Percentiles rank a stretch among this genome's conserved stretches.
phyloP scores from a whole-genome alignment of 2,329 filamentous ascomycete genomes.

The Plenodomus lindquistii region DNA sequence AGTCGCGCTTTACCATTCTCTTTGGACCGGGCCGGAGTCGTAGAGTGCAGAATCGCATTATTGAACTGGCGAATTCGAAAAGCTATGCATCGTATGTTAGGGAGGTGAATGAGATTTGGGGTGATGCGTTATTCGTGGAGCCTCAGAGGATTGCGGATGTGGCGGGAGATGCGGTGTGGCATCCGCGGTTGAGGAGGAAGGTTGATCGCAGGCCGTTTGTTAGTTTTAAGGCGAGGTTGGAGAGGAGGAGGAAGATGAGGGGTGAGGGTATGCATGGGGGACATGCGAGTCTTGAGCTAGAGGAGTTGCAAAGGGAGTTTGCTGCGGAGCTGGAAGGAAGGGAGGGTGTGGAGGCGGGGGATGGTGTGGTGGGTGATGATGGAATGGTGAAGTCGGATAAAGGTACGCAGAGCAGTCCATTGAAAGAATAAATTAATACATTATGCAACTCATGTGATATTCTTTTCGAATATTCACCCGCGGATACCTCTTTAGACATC shows the following conservation, averaged over 20 bases:
- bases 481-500: no score
- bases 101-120: conserved; percentile 37
- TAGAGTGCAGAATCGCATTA: conserved; percentile 27
- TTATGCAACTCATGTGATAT: no score
- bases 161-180: neutral
- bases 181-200: neutral
- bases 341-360: no score
- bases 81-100: conserved; percentile 28
- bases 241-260: neutral
- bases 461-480: no score
- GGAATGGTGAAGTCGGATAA: no score
- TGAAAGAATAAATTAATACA: no score
- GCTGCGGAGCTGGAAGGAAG: neutral
- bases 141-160: conserved; percentile 9
- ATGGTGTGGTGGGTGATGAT: no score
- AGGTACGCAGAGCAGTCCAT: no score
- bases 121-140: conserved; percentile 25
- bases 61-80: conserved; percentile 25
- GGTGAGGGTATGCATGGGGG: neutral
- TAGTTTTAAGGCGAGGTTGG: neutral
- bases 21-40: conserved; percentile 30
- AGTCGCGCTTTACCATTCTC: conserved; percentile 32
- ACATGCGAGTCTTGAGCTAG: neutral
- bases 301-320: neutral
- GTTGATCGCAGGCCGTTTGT: neutral